These are phyloP conservation scores for Metarhizium album DNA, from an alignment of 2,329 filamentous ascomycete species.

Conservation along the genomic window DNA sequence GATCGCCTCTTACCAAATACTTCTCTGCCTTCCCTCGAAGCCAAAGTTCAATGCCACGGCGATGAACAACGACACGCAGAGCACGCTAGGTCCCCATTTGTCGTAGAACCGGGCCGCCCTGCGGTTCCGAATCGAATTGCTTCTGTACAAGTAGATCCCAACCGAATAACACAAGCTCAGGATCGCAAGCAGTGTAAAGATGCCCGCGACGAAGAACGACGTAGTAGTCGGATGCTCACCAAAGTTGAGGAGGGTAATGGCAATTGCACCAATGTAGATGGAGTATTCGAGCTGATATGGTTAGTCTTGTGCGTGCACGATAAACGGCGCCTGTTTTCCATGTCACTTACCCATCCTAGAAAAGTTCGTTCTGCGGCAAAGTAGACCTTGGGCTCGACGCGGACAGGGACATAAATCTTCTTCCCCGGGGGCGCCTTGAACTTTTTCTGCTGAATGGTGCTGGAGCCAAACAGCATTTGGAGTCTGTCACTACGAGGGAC, in stretches of 20 bases:
- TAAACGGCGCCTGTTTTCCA: not conserved
- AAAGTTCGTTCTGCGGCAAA: constrained; percentile 96
- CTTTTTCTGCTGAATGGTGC: constrained; percentile 44
- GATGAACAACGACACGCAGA: constrained; percentile 63
- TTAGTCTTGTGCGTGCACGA: not conserved
- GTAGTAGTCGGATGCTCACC: constrained; percentile 44
- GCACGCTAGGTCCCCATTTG: constrained; percentile 66
- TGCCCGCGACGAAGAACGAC: constrained; percentile 59
- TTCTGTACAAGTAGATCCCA: constrained; percentile 77
- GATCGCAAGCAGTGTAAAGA: constrained; percentile 75
- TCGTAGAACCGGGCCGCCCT: constrained; percentile 89
- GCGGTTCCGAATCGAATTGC: constrained; percentile 70
- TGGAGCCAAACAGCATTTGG: constrained; percentile 40
- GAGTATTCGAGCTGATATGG: constrained; percentile 71
- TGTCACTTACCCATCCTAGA: constrained; percentile 66
- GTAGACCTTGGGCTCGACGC: constrained; percentile 95
- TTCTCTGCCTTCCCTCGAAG: constrained; percentile 56
- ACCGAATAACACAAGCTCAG: constrained; percentile 73
- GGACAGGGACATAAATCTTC: constrained; percentile 90
- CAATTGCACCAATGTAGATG: constrained; percentile 84
- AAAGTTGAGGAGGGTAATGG: constrained; percentile 76
- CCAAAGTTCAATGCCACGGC: constrained; percentile 74
- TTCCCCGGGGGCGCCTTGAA: constrained; percentile 72
- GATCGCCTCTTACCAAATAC: constrained; percentile 33
- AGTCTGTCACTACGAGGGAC: constrained; percentile 47